Evolutionary conservation across 2,329 filamentous ascomycete genomes (phyloP).

Genomic region (Talaromyces sp.): DNA sequence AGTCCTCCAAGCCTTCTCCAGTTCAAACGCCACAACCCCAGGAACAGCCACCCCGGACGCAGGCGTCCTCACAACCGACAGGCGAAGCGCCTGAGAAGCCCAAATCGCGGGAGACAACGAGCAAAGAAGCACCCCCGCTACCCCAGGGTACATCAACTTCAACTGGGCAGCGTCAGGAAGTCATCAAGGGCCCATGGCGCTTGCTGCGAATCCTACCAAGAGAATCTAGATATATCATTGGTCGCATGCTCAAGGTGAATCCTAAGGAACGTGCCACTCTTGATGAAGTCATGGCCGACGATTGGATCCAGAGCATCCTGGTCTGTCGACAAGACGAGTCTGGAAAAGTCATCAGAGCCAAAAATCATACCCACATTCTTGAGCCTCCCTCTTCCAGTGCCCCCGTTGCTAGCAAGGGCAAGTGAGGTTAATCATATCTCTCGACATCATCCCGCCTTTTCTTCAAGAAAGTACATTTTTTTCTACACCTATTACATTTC

Average conservation of each 20-base stretch:
- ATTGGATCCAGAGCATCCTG: slow-evolving; percentile 80
- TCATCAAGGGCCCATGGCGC: slow-evolving; percentile 89
- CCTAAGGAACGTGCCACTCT: slow-evolving; percentile 78
- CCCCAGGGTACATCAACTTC: slow-evolving; percentile 19
- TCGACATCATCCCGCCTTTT: neutral
- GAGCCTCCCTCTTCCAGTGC: slow-evolving; percentile 55
- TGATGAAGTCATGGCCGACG: slow-evolving; percentile 78
- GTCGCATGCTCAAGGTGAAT: slow-evolving; percentile 86
- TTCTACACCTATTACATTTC: neutral
- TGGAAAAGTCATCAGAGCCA: slow-evolving; percentile 66
- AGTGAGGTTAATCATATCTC: slow-evolving; percentile 11
- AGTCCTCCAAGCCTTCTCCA: slow-evolving; percentile 4
- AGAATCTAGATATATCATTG: slow-evolving; percentile 84
- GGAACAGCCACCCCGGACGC: slow-evolving; percentile 1
- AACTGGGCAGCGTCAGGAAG: slow-evolving; percentile 53
- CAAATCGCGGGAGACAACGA: slow-evolving; percentile 31
- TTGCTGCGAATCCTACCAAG: slow-evolving; percentile 80
- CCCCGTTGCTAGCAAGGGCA: slow-evolving; percentile 31
- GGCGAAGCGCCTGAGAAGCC: slow-evolving; percentile 18
- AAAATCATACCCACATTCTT: slow-evolving; percentile 78
- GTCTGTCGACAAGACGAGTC: slow-evolving; percentile 77
- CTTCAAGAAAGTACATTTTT: neutral
- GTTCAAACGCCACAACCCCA: slow-evolving; percentile 8
- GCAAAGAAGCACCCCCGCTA: slow-evolving; percentile 36
- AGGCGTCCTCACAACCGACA: slow-evolving; percentile 9